Conservation (phyloP, 306 rosid genomes). For the Cicer arietinum region DNA sequence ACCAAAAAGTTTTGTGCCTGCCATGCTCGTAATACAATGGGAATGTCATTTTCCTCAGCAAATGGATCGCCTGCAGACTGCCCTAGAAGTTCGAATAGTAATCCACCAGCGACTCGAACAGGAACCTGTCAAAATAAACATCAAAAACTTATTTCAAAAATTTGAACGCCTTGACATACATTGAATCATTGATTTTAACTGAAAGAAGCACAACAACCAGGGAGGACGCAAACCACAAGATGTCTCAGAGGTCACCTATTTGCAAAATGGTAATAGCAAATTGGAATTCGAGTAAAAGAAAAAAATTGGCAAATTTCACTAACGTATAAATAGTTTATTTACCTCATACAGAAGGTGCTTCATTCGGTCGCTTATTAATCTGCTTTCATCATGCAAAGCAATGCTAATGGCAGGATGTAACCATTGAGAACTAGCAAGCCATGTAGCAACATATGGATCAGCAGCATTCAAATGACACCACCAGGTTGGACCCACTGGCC, state of each 20-base stretch:
- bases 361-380: conserved; percentile 81
- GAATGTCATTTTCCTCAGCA: conserved; percentile 83
- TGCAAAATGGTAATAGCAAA: conserved; percentile 23
- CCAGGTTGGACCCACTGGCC: conserved; percentile 86
- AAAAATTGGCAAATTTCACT: not conserved
- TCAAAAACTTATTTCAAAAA: conserved; percentile 3
- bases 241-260: conserved; percentile 2
- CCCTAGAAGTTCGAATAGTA: conserved; percentile 87
- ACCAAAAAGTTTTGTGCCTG: conserved; percentile 87
- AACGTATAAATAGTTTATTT: not conserved
- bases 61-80: conserved; percentile 90
- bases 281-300: not conserved
- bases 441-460: conserved; percentile 62
- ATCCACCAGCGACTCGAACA: conserved; percentile 90
- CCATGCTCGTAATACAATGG: conserved; percentile 89
- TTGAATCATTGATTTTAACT: conserved; percentile 29
- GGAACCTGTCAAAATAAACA: conserved; percentile 64
- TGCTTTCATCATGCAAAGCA: conserved; percentile 80
- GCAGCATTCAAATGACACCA: conserved; percentile 91
- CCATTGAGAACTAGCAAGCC: conserved; percentile 83
- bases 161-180: not conserved
- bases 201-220: not conserved
- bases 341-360: conserved; percentile 91
- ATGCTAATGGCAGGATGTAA: conserved; percentile 86
- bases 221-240: conserved; percentile 13